phyloP scores from a whole-genome alignment of 2,329 filamentous ascomycete genomes.

The Cladosporium austrohemisphaericum region DNA sequence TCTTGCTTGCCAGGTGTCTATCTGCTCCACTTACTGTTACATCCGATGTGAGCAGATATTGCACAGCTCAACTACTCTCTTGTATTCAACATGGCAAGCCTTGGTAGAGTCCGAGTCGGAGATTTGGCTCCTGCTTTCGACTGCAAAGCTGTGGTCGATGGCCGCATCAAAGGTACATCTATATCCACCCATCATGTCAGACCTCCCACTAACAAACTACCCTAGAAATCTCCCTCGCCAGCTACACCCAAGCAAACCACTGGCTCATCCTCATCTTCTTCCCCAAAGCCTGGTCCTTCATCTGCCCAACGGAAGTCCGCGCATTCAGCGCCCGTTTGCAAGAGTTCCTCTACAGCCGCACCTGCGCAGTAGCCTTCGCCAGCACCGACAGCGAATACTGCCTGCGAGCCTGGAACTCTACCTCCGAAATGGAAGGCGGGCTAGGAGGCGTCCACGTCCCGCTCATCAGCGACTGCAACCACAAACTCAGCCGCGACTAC shows the following conservation, averaged over 20 bases:
- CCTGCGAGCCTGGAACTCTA: conserved; percentile 56
- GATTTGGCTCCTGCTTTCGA: conserved; percentile 29
- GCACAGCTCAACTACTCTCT: too few species aligned
- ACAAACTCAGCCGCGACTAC: conserved; percentile 58
- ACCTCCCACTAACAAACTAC: conserved; percentile 1
- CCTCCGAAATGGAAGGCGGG: conserved; percentile 58
- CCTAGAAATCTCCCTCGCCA: conserved; percentile 28
- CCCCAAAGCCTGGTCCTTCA: conserved; percentile 66
- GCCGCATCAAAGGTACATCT: conserved; percentile 28
- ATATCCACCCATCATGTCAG: background rate
- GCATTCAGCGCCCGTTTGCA: conserved; percentile 60
- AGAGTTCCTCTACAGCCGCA: conserved; percentile 55
- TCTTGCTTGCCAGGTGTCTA: too few species aligned
- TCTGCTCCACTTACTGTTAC: too few species aligned
- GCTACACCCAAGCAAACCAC: conserved; percentile 38
- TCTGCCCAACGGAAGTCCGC: conserved; percentile 64
- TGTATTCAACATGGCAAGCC: too few species aligned
- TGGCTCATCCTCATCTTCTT: conserved; percentile 65
- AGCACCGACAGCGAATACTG: conserved; percentile 61
- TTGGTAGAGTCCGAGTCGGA: conserved; percentile 24
- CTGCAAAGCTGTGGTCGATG: conserved; percentile 29
- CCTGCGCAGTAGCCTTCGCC: conserved; percentile 58
- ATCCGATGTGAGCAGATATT: too few species aligned
- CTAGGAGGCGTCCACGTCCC: conserved; percentile 60
- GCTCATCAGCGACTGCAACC: conserved; percentile 60